phyloP scores from a whole-genome alignment of 2,329 filamentous ascomycete species.

The Trematosphaeria pertusa region DNA sequence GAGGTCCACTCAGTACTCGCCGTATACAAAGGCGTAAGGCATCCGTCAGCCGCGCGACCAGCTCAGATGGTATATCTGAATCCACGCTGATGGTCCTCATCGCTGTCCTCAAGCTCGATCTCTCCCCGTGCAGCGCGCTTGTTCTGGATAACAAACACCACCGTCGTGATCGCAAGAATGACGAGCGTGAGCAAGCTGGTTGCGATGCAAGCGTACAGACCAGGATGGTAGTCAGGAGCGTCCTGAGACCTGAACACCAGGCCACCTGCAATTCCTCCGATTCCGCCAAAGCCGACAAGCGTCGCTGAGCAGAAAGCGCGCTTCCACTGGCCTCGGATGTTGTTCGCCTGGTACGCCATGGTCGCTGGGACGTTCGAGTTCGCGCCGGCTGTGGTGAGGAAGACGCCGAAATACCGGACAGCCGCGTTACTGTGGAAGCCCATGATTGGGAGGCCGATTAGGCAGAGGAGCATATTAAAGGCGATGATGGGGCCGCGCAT shows the following conservation, averaged over 20 bases:
- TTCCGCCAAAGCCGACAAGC: slow-evolving; percentile 76
- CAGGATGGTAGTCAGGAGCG: slow-evolving; percentile 42
- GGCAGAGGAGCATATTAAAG: slow-evolving; percentile 69
- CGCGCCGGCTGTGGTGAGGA: slow-evolving; percentile 76
- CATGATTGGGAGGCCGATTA: slow-evolving; percentile 76
- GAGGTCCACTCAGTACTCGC: no score
- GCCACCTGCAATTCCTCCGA: slow-evolving; percentile 79
- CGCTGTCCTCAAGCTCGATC: slow-evolving; percentile 49
- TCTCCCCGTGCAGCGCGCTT: slow-evolving; percentile 50
- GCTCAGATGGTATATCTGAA: slow-evolving; percentile 40
- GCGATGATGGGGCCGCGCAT: slow-evolving; percentile 71
- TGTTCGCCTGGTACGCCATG: slow-evolving; percentile 85
- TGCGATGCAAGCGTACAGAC: slow-evolving; percentile 49
- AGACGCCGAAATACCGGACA: slow-evolving; percentile 76
- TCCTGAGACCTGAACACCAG: slow-evolving; percentile 68
- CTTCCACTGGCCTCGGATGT: slow-evolving; percentile 89
- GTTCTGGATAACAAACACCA: slow-evolving; percentile 46
- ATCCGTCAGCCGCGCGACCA: no score
- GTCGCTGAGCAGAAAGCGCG: slow-evolving; percentile 79
- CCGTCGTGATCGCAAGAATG: slow-evolving; percentile 39
- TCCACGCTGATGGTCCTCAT: slow-evolving; percentile 41
- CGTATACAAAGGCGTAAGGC: no score
- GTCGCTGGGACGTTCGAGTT: slow-evolving; percentile 78
- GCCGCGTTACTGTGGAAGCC: slow-evolving; percentile 66
- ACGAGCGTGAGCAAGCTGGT: slow-evolving; percentile 46